These are phyloP conservation scores for Eutrema yunnanense DNA, from an alignment of 345 rosid species.

Conservation along the genomic window DNA sequence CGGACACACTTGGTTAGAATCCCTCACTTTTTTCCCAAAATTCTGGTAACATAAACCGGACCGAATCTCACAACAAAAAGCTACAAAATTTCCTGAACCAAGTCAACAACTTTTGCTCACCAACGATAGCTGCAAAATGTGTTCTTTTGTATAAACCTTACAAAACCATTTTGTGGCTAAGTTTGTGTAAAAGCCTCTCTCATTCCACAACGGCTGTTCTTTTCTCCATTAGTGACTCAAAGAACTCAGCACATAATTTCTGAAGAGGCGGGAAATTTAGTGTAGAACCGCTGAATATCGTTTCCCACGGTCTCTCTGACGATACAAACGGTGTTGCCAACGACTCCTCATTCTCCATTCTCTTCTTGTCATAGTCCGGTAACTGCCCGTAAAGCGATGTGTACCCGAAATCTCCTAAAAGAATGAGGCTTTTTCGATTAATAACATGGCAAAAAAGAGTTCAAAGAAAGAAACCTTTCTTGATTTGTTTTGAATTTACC, in stretches of 20 bases:
- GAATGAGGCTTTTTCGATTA: neutral
- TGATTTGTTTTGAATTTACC: slow-evolving; percentile 30
- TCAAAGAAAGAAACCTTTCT: neutral
- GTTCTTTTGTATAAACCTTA: slow-evolving; percentile 3
- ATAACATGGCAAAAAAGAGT: neutral
- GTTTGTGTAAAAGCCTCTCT: neutral
- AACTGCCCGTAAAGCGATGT: slow-evolving; percentile 73
- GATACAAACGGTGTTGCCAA: slow-evolving; percentile 36
- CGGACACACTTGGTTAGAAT: neutral
- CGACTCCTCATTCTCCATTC: slow-evolving; percentile 18
- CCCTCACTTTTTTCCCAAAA: neutral
- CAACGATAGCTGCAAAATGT: slow-evolving; percentile 1
- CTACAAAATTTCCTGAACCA: slow-evolving; percentile 23
- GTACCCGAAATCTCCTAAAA: slow-evolving; percentile 53
- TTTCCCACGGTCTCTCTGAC: slow-evolving; percentile 81
- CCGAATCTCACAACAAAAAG: neutral
- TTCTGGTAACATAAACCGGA: neutral
- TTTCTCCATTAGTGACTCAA: slow-evolving; percentile 75
- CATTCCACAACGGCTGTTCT: slow-evolving; percentile 48
- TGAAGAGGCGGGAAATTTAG: slow-evolving; percentile 80
- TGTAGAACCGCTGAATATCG: slow-evolving; percentile 72
- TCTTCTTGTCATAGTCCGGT: slow-evolving; percentile 42
- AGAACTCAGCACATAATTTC: slow-evolving; percentile 60
- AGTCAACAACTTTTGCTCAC: slow-evolving; percentile 9
- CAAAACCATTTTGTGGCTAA: neutral